Percentiles rank a stretch among this genome's conserved stretches.
Evolutionary conservation across 2,329 filamentous ascomycete species (phyloP).

Genomic region (Pseudogymnoascus sp.): DNA sequence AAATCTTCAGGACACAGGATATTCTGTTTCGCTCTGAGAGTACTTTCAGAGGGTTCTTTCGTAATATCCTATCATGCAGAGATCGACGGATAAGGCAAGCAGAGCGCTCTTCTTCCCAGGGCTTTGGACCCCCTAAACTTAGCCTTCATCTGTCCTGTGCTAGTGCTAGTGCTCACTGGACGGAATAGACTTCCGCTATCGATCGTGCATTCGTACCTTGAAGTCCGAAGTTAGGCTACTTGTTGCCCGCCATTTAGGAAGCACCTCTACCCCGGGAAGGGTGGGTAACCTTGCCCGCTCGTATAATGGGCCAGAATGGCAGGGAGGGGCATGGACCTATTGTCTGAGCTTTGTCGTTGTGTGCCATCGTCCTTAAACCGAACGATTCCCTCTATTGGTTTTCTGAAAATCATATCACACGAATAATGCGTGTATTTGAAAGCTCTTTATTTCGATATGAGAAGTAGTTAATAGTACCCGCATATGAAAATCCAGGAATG

Average conservation of each 20-base stretch:
- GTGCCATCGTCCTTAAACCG: background rate
- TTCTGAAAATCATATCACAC: background rate
- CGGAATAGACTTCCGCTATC: background rate
- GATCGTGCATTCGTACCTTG: background rate
- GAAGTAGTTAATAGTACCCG: background rate
- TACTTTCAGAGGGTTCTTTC: background rate
- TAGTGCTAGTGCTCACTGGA: background rate
- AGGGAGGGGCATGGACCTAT: background rate
- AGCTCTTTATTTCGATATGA: background rate
- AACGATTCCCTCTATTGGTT: background rate
- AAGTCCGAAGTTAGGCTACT: background rate
- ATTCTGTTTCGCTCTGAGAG: background rate
- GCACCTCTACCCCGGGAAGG: background rate
- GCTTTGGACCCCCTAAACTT: background rate
- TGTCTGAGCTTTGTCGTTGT: background rate
- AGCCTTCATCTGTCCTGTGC: background rate
- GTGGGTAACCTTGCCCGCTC: background rate
- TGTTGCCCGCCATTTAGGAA: background rate
- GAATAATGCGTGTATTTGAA: too few relatives aligned
- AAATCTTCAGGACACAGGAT: background rate
- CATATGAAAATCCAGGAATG: background rate
- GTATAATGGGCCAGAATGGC: background rate
- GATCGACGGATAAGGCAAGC: background rate
- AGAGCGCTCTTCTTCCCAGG: background rate
- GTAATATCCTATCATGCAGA: background rate